These are phyloP conservation scores for Colletotrichum orchidophilum DNA, from an alignment of 2,329 filamentous ascomycete species.

Conservation along the genomic window DNA sequence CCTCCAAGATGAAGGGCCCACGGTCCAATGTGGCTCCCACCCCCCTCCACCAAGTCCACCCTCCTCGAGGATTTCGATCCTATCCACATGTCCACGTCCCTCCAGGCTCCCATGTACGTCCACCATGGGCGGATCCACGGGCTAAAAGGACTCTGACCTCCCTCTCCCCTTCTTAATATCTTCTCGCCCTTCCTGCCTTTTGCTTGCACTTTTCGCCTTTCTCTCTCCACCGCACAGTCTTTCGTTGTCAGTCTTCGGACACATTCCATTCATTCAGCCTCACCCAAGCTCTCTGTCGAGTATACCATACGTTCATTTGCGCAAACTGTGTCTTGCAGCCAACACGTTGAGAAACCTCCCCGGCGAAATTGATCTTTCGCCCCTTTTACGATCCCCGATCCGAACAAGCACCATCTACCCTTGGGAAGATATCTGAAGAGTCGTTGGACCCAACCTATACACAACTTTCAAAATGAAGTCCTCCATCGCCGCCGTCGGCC, in stretches of 20 bases:
- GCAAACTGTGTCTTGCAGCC: conserved; percentile 36
- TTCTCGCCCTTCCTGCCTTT: conserved; percentile 5
- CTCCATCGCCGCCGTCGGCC: conserved; percentile 51
- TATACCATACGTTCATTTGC: conserved; percentile 28
- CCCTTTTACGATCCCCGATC: conserved; percentile 26
- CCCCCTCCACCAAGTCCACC: not conserved
- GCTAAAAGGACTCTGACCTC: conserved; percentile 32
- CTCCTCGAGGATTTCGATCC: conserved; percentile 28
- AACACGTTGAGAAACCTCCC: conserved; percentile 15
- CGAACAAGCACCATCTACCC: conserved; percentile 2
- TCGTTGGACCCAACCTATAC: conserved; percentile 4
- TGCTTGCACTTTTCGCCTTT: conserved; percentile 1
- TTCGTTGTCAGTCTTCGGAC: conserved; percentile 35
- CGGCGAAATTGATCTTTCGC: conserved; percentile 36
- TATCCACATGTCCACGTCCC: conserved; percentile 23
- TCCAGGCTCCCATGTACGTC: conserved; percentile 7
- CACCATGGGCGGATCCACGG: conserved; percentile 17
- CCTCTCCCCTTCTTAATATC: conserved; percentile 28
- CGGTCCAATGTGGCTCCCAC: conserved; percentile 16
- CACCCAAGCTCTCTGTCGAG: conserved; percentile 25
- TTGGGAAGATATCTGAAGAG: conserved; percentile 6
- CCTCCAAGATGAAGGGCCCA: conserved; percentile 31
- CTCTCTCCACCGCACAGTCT: conserved; percentile 31
- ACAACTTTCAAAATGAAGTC: conserved; percentile 57
- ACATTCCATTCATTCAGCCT: conserved; percentile 34